phyloP scores from a whole-genome alignment of 805 yeast species.

The Ogataea pignaliae region DNA sequence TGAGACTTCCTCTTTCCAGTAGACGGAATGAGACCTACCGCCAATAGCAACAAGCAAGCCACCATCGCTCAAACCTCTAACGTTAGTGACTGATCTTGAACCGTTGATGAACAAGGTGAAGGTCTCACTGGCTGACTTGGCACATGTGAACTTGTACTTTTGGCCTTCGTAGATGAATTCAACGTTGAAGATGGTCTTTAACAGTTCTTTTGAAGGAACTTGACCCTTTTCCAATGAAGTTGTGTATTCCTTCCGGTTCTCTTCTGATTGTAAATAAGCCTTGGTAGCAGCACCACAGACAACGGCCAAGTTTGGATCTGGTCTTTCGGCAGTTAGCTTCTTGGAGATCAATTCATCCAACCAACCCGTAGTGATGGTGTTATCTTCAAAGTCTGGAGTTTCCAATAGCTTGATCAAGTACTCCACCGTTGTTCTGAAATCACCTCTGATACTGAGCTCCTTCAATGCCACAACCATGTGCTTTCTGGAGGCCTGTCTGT shows the following conservation, averaged over 20 bases:
- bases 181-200: slow-evolving; percentile 85
- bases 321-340: slow-evolving; percentile 94
- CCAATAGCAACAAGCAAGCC: slow-evolving; percentile 84
- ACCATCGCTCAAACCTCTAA: slow-evolving; percentile 88
- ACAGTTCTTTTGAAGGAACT: slow-evolving; percentile 75
- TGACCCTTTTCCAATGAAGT: slow-evolving; percentile 90
- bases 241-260: slow-evolving; percentile 63
- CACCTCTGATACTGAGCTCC: slow-evolving; percentile 96
- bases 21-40: slow-evolving; percentile 91
- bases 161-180: slow-evolving; percentile 95
- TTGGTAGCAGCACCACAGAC: slow-evolving; percentile 98
- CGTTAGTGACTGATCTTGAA: slow-evolving; percentile 82
- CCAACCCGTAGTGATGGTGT: slow-evolving; percentile 98
- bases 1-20: slow-evolving; percentile 97
- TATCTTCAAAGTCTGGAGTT: slow-evolving; percentile 94
- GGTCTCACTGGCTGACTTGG: slow-evolving; percentile 80
- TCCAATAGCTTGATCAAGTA: slow-evolving; percentile 91
- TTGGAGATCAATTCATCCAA: slow-evolving; percentile 92
- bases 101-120: slow-evolving; percentile 93
- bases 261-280: slow-evolving; percentile 77
- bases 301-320: slow-evolving; percentile 86
- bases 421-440: slow-evolving; percentile 96
- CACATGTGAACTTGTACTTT: slow-evolving; percentile 92
- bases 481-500: slow-evolving; percentile 95
- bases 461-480: slow-evolving; percentile 98